A percentile compares a stretch with the other conserved stretches of the same genome.
Evolutionary conservation across 2,329 filamentous ascomycete species (phyloP).

Genomic region (Chaetomiaceae sp.): DNA sequence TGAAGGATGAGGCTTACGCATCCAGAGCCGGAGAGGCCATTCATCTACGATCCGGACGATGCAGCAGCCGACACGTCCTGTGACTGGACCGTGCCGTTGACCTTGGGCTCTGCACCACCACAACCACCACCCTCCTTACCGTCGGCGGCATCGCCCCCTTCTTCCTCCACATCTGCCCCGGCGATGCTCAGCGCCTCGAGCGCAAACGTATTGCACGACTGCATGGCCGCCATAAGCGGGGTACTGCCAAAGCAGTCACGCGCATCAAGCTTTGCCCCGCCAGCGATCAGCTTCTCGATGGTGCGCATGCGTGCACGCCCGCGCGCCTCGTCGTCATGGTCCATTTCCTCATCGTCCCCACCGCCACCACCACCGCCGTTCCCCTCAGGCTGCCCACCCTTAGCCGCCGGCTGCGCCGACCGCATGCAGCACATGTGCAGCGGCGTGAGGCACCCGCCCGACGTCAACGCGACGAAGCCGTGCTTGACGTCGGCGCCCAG

Average conservation of each 20-base stretch:
- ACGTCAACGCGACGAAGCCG: constrained; percentile 20
- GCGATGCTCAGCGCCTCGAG: constrained; percentile 21
- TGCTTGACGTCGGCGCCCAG: constrained; percentile 23
- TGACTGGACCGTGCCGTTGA: too few relatives aligned
- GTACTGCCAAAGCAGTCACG: constrained; percentile 26
- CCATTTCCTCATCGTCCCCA: background rate
- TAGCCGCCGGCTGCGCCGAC: constrained; percentile 18
- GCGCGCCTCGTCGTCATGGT: constrained; percentile 12
- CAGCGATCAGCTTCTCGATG: constrained; percentile 21
- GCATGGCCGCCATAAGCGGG: constrained; percentile 24
- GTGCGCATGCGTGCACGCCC: constrained; percentile 18
- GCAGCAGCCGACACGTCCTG: too few relatives aligned
- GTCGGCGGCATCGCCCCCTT: too few relatives aligned
- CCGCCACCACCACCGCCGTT: background rate
- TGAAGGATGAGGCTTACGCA: too few relatives aligned
- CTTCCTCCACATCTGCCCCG: constrained; percentile 16
- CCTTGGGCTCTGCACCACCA: background rate
- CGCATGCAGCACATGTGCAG: constrained; percentile 28
- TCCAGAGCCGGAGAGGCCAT: too few relatives aligned
- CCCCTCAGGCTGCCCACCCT: background rate
- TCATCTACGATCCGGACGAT: too few relatives aligned
- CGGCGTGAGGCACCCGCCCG: constrained; percentile 24
- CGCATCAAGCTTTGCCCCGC: constrained; percentile 20
- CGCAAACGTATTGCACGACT: constrained; percentile 21
- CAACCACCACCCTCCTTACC: background rate